Evolutionary conservation across 2,329 filamentous ascomycete genomes (phyloP).

Genomic region (Colletotrichum destructivum): DNA sequence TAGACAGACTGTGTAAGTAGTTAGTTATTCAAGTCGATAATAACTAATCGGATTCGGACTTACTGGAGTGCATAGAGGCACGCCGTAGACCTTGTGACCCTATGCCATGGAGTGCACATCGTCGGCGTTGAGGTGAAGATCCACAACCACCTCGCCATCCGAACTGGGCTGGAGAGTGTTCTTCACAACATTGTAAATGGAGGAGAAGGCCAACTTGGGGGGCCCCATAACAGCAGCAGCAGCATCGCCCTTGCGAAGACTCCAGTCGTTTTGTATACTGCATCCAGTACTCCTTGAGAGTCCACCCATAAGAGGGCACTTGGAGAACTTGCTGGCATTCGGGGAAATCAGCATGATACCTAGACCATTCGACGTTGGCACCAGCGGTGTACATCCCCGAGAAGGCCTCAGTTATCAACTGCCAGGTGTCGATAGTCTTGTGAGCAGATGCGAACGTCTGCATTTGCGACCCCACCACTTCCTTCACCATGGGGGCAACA

Average conservation of each 20-base stretch:
- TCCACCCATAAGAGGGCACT: constrained; percentile 79
- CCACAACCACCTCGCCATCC: constrained; percentile 73
- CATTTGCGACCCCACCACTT: constrained; percentile 67
- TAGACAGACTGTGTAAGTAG: constrained; percentile 52
- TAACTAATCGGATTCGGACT: not conserved
- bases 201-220: constrained; percentile 51
- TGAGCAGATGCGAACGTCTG: constrained; percentile 72
- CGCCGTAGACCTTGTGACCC: constrained; percentile 78
- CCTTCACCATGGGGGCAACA: constrained; percentile 74
- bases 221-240: constrained; percentile 53
- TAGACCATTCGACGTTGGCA: constrained; percentile 77
- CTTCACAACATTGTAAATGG: constrained; percentile 72
- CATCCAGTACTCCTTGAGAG: constrained; percentile 80
- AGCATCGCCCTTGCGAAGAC: constrained; percentile 78
- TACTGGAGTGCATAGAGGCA: constrained; percentile 73
- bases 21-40: not conserved
- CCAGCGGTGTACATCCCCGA: constrained; percentile 72
- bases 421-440: constrained; percentile 77
- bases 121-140: constrained; percentile 71
- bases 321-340: constrained; percentile 64
- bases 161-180: constrained; percentile 76
- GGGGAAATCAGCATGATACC: constrained; percentile 71
- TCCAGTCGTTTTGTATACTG: constrained; percentile 78
- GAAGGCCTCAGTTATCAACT: constrained; percentile 71
- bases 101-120: constrained; percentile 72